Conservation (phyloP, 768 basidiomycete genomes). For the Mycena latifolia region DNA sequence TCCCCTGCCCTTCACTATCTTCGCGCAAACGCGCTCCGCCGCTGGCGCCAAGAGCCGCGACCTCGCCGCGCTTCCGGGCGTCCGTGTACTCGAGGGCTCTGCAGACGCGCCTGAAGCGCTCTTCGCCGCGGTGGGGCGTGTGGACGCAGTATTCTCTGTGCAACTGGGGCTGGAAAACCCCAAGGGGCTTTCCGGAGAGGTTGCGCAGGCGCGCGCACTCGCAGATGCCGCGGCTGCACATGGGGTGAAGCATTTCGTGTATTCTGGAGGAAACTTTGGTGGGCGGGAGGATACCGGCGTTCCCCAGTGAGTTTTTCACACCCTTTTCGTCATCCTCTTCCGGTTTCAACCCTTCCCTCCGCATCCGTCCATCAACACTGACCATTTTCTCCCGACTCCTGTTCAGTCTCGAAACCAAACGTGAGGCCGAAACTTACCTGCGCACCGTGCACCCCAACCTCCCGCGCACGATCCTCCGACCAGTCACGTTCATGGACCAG, state of each 20-base stretch:
- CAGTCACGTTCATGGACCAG: constrained; percentile 32
- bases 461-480: constrained; percentile 22
- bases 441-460: constrained; percentile 15
- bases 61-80: constrained; percentile 19
- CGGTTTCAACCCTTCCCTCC: no score
- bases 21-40: constrained; percentile 22
- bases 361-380: no score
- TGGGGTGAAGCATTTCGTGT: constrained; percentile 26
- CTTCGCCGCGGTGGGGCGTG: constrained; percentile 17
- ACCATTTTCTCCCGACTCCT: no score
- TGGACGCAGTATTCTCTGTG: constrained; percentile 30
- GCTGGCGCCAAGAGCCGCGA: constrained; percentile 16
- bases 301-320: constrained; percentile 10
- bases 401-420: constrained; percentile 17
- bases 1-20: constrained; percentile 21
- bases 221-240: constrained; percentile 23
- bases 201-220: constrained; percentile 12
- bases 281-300: constrained; percentile 3
- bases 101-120: constrained; percentile 12
- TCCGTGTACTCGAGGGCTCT: constrained; percentile 11
- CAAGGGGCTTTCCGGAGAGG: constrained; percentile 12
- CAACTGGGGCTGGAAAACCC: constrained; percentile 30
- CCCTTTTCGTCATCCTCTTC: not conserved
- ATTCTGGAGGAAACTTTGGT: constrained; percentile 27
- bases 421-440: constrained; percentile 18